Percentiles rank a stretch among this genome's conserved stretches.
These are phyloP conservation scores for Musa troglodytarum DNA, from an alignment of 176 grass and related monocot genomes.

Conservation along the genomic window DNA sequence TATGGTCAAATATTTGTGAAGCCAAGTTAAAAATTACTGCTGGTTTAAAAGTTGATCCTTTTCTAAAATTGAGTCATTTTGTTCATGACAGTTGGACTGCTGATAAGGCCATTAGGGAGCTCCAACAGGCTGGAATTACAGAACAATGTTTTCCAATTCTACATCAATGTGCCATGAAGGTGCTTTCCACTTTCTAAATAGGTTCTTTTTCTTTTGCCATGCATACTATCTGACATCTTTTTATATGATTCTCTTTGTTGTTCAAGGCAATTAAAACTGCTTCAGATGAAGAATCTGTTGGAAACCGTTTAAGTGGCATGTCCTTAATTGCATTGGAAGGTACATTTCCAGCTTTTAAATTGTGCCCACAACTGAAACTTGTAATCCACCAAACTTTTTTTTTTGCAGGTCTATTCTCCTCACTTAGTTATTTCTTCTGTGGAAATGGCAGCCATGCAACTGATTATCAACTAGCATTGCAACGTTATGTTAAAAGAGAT, in stretches of 20 bases:
- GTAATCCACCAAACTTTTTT: constrained; percentile 7
- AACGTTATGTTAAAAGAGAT: constrained; percentile 67
- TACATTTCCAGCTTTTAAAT: constrained; percentile 17
- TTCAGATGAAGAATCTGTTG: constrained; percentile 62
- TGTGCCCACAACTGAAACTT: constrained; percentile 22
- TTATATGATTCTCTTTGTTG: neutral
- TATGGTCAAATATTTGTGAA: too few relatives aligned
- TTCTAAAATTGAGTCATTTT: constrained; percentile 18
- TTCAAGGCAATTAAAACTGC: constrained; percentile 76
- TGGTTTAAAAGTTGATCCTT: constrained; percentile 8
- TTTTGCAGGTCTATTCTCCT: constrained; percentile 72
- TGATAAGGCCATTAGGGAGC: constrained; percentile 65
- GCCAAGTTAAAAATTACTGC: too few relatives aligned
- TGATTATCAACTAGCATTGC: constrained; percentile 94
- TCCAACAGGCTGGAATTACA: constrained; percentile 65
- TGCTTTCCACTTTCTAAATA: constrained; percentile 14
- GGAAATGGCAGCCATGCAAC: constrained; percentile 38
- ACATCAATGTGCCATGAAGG: constrained; percentile 92
- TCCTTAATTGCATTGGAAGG: constrained; percentile 62
- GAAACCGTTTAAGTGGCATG: constrained; percentile 52
- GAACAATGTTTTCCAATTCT: constrained; percentile 49
- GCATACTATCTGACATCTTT: neutral
- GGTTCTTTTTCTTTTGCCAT: neutral
- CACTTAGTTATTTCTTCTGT: constrained; percentile 71
- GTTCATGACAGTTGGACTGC: constrained; percentile 64